Evolutionary conservation across 352 stramenopile species (phyloP), one percentile per base, ranked within the genome.

Genomic region (Phytophthora tubulina): DNA sequence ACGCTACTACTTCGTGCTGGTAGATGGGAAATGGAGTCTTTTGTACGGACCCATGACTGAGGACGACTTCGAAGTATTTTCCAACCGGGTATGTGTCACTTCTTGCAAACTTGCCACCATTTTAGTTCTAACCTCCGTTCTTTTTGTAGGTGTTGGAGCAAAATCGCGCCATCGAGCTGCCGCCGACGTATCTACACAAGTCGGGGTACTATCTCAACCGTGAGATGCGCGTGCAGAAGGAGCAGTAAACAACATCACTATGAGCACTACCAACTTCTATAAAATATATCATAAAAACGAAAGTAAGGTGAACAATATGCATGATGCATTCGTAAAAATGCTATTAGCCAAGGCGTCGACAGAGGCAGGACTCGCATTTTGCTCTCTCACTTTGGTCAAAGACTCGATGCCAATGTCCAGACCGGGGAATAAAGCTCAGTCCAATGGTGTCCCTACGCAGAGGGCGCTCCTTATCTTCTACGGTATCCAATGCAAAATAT

Each of bases 31-130:
- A 73, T 96, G 88, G 88, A 94, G 83, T 77, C 75, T 96, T 65
- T 75, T 96, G 11, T 96, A 96, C 63, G 88, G 88, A 1, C 86
- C 86, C 27, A 94, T 96, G 83, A 92, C 80, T 39, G 86, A 96
- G 63, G 86, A 96, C 41, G 87, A 94, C 72, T 96, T 92, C 63
- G 88, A 94, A 50, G 9, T 76, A 13, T 94, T 87, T 75, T 92
- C 82, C 51, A 86, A 79, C 68, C 86, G 90, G 82, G 88, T 95
- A 74, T n/a, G 62, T 51, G 27, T 0, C 5, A 27, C 0, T 41
- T 44, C 9, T 35, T 56, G n/a, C 30, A 48, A 48, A 42, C 3
- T 31, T 52, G 35, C 15, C 17, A 52, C 32, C 41, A 46, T 36
- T 14, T 39, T 48, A 21, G 11, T 39, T 39, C 27, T 65, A 49